These are phyloP conservation scores for Tausonia pullulans DNA, from an alignment of 1,284 basidiomycete species.

Conservation along the genomic window DNA sequence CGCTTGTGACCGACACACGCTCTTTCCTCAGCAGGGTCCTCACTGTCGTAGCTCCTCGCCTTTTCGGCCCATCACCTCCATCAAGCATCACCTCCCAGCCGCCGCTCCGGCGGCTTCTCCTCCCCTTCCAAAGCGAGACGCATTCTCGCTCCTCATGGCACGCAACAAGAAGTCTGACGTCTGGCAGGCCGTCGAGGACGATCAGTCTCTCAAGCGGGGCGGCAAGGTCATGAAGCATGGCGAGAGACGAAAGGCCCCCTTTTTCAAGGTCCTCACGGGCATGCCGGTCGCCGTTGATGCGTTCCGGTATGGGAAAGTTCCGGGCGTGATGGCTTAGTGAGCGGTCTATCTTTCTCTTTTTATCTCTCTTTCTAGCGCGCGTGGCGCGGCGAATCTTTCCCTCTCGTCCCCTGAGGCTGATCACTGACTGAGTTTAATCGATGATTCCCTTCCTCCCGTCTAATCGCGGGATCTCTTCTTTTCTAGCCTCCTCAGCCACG, in stretches of 20 bases:
- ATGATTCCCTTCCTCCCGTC: no score
- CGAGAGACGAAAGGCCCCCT: slow-evolving; percentile 67
- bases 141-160: slow-evolving; percentile 73
- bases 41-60: no score
- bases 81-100: no score
- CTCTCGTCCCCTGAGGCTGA: slow-evolving; percentile 10
- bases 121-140: slow-evolving; percentile 24
- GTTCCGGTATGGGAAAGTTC: slow-evolving; percentile 84
- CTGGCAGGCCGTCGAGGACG: slow-evolving; percentile 62
- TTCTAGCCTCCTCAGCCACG: slow-evolving; percentile 49
- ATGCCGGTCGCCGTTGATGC: slow-evolving; percentile 97
- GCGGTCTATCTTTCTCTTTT: slow-evolving; percentile 30
- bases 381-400: background rate
- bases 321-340: slow-evolving; percentile 76
- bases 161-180: slow-evolving; percentile 64
- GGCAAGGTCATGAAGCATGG: slow-evolving; percentile 31
- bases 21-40: no score
- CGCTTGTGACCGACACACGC: no score
- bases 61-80: no score
- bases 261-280: slow-evolving; percentile 88
- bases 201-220: slow-evolving; percentile 27
- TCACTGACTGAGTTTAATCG: background rate
- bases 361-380: background rate
- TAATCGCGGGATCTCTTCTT: background rate
- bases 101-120: no score